These are phyloP conservation scores for Colletotrichum sublineola DNA, from an alignment of 2,329 filamentous ascomycete species.

Conservation along the genomic window DNA sequence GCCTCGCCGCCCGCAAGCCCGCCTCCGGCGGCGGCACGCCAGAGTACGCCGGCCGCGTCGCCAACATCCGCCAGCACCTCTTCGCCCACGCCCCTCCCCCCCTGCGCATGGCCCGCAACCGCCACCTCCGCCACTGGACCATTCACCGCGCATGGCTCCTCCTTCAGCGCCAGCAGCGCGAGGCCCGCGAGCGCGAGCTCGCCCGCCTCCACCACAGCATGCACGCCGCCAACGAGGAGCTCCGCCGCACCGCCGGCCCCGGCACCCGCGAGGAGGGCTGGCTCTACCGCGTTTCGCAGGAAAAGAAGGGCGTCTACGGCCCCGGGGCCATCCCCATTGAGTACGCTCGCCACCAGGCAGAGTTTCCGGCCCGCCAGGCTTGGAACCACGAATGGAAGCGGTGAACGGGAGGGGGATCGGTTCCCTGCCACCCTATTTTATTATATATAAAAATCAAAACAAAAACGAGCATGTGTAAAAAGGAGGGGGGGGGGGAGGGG, in stretches of 20 bases:
- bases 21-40: constrained; percentile 48
- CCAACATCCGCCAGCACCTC: constrained; percentile 61
- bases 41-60: constrained; percentile 58
- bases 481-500: too few species aligned
- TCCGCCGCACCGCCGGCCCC: constrained; percentile 72
- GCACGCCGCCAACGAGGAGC: constrained; percentile 86
- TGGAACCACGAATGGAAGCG: constrained; percentile 96
- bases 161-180: constrained; percentile 77
- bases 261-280: constrained; percentile 73
- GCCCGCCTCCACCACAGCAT: constrained; percentile 86
- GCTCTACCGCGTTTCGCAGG: constrained; percentile 88
- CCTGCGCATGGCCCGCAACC: constrained; percentile 88
- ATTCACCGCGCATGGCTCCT: constrained; percentile 97
- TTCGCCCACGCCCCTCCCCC: constrained; percentile 71
- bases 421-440: too few species aligned
- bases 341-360: constrained; percentile 87
- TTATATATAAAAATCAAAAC: too few species aligned
- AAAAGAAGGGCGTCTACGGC: constrained; percentile 87
- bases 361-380: constrained; percentile 81
- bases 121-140: constrained; percentile 95
- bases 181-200: constrained; percentile 76
- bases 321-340: constrained; percentile 86
- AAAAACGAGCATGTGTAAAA: neutral
- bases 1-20: constrained; percentile 44
- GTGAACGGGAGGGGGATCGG: constrained; percentile 46